Conservation (phyloP, 352 stramenopile species). For the Phytopythium mirpurense region DNA sequence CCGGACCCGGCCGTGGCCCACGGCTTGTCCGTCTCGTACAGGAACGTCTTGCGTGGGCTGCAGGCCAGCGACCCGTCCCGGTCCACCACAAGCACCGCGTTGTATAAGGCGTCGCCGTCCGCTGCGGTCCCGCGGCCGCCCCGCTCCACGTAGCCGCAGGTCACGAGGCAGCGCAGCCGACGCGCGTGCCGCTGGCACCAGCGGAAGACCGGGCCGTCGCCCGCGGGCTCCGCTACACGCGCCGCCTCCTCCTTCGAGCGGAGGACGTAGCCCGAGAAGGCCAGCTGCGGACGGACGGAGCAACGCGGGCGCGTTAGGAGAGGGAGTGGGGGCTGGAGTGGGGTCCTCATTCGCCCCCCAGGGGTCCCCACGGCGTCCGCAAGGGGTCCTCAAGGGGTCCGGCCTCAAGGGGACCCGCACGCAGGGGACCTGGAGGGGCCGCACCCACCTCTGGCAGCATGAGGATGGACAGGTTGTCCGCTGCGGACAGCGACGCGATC, state of each 20-base stretch:
- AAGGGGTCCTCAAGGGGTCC: too few species aligned
- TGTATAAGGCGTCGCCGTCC: slow-evolving; percentile 44
- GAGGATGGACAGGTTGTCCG: slow-evolving; percentile 57
- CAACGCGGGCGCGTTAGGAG: too few species aligned
- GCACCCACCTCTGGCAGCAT: slow-evolving; percentile 68
- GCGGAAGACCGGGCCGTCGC: slow-evolving; percentile 43
- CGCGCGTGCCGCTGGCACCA: slow-evolving; percentile 66
- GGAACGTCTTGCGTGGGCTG: slow-evolving; percentile 76
- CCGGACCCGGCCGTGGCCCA: slow-evolving; percentile 63
- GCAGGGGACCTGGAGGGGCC: too few species aligned
- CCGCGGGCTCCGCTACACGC: slow-evolving; percentile 56
- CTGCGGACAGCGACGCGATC: slow-evolving; percentile 36
- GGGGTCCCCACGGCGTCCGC: too few species aligned
- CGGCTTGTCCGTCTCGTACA: slow-evolving; percentile 82
- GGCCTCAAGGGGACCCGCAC: too few species aligned
- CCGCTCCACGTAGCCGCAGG: slow-evolving; percentile 68
- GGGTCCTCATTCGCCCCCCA: too few species aligned
- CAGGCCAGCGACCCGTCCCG: slow-evolving; percentile 57
- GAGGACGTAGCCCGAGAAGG: slow-evolving; percentile 82
- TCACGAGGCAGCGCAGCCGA: slow-evolving; percentile 58
- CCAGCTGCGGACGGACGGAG: slow-evolving; percentile 41
- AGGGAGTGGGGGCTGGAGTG: too few species aligned
- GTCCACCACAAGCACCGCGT: slow-evolving; percentile 79
- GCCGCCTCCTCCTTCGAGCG: slow-evolving; percentile 41
- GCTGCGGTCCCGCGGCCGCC: too few species aligned